Evolutionary conservation across 306 rosid species (phyloP).

Genomic region (Cucumis melo): DNA sequence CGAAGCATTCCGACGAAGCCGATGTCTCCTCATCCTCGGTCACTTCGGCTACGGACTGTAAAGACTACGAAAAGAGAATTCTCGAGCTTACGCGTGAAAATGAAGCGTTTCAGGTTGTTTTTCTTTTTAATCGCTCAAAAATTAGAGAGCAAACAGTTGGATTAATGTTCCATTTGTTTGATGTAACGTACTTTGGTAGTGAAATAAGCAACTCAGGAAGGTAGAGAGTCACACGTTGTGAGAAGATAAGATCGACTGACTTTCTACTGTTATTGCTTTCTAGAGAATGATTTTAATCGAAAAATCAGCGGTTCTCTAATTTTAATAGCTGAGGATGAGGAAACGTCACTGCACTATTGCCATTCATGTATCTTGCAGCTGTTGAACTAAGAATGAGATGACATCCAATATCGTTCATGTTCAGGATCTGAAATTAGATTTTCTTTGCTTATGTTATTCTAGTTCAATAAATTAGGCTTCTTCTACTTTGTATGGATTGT

Average conservation of each 20-base stretch:
- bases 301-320: background rate
- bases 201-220: background rate
- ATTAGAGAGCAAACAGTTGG: background rate
- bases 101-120: conserved; percentile 46
- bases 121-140: background rate
- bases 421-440: background rate
- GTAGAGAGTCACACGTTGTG: background rate
- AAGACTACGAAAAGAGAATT: conserved; percentile 27
- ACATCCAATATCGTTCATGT: background rate
- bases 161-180: conserved; percentile 1
- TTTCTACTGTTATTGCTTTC: background rate
- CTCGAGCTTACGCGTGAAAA: conserved; percentile 46
- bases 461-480: background rate
- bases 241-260: background rate
- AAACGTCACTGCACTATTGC: background rate
- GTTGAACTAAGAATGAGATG: background rate
- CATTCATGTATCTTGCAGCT: background rate
- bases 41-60: conserved; percentile 16
- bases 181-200: background rate
- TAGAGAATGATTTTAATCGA: background rate
- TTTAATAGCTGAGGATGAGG: background rate
- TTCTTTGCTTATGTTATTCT: background rate
- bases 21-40: conserved; percentile 17
- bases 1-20: conserved; percentile 39
- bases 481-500: background rate